Conservation (phyloP, 768 basidiomycete species). For the Hysterangium stoloniferum region DNA sequence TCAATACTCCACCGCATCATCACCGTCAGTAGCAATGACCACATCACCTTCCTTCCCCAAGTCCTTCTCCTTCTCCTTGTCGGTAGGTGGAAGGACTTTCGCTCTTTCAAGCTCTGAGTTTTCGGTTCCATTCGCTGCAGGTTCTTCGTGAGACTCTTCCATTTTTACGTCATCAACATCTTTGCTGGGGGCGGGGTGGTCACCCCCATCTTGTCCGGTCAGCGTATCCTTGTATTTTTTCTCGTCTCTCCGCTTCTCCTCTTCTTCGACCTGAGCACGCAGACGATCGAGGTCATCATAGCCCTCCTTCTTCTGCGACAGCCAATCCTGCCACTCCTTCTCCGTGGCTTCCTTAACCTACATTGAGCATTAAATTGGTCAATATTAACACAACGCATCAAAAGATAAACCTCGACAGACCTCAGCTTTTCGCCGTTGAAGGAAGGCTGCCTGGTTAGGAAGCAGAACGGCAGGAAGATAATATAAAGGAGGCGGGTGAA, state of each 20-base stretch:
- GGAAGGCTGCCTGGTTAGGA: conserved; percentile 61
- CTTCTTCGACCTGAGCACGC: conserved; percentile 57
- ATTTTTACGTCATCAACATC: conserved; percentile 3
- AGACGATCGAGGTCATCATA: conserved; percentile 56
- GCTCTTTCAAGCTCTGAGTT: neutral
- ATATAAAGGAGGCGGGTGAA: conserved; percentile 70
- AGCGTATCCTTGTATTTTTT: conserved; percentile 20
- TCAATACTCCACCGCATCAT: conserved; percentile 76
- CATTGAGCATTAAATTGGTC: neutral
- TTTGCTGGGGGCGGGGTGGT: neutral
- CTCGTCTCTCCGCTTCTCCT: conserved; percentile 41
- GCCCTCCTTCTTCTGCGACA: conserved; percentile 47
- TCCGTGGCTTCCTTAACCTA: conserved; percentile 58
- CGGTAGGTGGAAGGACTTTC: neutral
- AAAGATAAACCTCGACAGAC: conserved; percentile 28
- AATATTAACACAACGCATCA: neutral
- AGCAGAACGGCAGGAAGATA: conserved; percentile 67
- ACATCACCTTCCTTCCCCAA: conserved; percentile 28
- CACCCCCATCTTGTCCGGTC: neutral
- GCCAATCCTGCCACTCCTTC: conserved; percentile 63
- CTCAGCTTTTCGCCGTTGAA: conserved; percentile 54
- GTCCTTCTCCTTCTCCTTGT: conserved; percentile 14
- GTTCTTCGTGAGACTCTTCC: conserved; percentile 3
- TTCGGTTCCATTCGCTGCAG: conserved; percentile 11
- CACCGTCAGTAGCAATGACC: conserved; percentile 59